phyloP scores from a whole-genome alignment of 75 land plant genomes.

The Ceratopteris richardii region DNA sequence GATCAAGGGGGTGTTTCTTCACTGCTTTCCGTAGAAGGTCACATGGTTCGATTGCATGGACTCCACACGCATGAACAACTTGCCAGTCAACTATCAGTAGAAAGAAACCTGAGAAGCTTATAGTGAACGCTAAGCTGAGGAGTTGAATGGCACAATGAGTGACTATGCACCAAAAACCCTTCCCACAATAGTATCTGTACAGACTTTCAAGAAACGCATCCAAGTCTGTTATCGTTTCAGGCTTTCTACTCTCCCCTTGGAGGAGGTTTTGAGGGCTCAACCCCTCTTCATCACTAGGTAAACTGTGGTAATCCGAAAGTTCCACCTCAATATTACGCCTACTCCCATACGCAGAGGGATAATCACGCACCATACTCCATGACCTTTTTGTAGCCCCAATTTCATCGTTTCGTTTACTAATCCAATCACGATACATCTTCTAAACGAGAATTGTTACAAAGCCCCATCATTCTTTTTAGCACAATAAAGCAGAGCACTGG shows the following conservation, averaged over 20 bases:
- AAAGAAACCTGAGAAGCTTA: slow-evolving; percentile 80
- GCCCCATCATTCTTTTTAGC: background rate
- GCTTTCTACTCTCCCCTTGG: slow-evolving; percentile 58
- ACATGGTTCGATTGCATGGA: slow-evolving; percentile 82
- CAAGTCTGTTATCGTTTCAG: slow-evolving; percentile 70
- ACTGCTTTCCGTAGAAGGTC: slow-evolving; percentile 79
- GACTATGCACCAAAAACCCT: slow-evolving; percentile 91
- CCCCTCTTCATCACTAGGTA: slow-evolving; percentile 65
- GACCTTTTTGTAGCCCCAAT: background rate
- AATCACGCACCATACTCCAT: slow-evolving; percentile 12
- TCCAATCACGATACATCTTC: slow-evolving; percentile 46
- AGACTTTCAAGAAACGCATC: slow-evolving; percentile 90
- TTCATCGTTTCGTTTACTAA: slow-evolving; percentile 19
- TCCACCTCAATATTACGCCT: slow-evolving; percentile 49
- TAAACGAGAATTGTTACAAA: slow-evolving; percentile 8
- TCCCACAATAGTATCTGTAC: slow-evolving; percentile 81
- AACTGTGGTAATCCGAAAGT: slow-evolving; percentile 60
- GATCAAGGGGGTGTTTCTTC: slow-evolving; percentile 67
- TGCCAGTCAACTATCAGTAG: slow-evolving; percentile 85
- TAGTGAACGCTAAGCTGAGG: slow-evolving; percentile 65
- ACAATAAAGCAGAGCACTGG: too few species aligned
- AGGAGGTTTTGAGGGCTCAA: slow-evolving; percentile 72
- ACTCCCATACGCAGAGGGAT: slow-evolving; percentile 38
- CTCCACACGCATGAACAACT: slow-evolving; percentile 89
- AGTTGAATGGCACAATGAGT: slow-evolving; percentile 86